Evolutionary conservation across 768 basidiomycete genomes (phyloP).

Genomic region (Myochromella boudieri): DNA sequence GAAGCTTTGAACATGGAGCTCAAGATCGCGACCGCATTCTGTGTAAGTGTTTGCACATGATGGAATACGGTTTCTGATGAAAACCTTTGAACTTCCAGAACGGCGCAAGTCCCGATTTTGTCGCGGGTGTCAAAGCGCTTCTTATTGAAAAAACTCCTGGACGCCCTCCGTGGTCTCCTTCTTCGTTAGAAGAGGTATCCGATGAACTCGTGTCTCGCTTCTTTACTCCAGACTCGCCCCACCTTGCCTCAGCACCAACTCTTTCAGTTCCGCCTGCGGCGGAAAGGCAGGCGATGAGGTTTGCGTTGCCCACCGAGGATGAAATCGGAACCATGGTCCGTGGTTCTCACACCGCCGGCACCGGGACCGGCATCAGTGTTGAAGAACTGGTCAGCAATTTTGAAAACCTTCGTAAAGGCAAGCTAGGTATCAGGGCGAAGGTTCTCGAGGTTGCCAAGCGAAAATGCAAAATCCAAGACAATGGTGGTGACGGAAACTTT

Average conservation of each 20-base stretch:
- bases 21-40: slow-evolving; percentile 85
- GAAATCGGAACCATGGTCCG: slow-evolving; percentile 67
- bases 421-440: slow-evolving; percentile 72
- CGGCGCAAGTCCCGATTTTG: slow-evolving; percentile 81
- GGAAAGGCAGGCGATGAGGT: slow-evolving; percentile 30
- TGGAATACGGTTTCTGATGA: slow-evolving; percentile 14
- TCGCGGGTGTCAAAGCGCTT: slow-evolving; percentile 74
- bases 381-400: slow-evolving; percentile 65
- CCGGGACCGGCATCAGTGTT: slow-evolving; percentile 57
- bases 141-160: slow-evolving; percentile 43
- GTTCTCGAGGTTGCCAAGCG: slow-evolving; percentile 74
- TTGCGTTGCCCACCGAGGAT: slow-evolving; percentile 74
- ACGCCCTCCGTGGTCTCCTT: slow-evolving; percentile 73
- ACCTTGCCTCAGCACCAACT: slow-evolving; percentile 42
- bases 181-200: slow-evolving; percentile 58
- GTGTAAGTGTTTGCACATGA: slow-evolving; percentile 54
- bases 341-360: slow-evolving; percentile 62
- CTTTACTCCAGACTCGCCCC: slow-evolving; percentile 58
- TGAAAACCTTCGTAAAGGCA: slow-evolving; percentile 44
- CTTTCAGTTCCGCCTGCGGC: slow-evolving; percentile 40
- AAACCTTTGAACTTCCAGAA: slow-evolving; percentile 42
- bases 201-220: slow-evolving; percentile 60
- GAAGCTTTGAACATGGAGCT: slow-evolving; percentile 83
- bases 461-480: slow-evolving; percentile 60
- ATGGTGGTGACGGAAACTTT: slow-evolving; percentile 52